phyloP scores from a whole-genome alignment of 2,329 filamentous ascomycete genomes.

The Ceratocystis albifundus region DNA sequence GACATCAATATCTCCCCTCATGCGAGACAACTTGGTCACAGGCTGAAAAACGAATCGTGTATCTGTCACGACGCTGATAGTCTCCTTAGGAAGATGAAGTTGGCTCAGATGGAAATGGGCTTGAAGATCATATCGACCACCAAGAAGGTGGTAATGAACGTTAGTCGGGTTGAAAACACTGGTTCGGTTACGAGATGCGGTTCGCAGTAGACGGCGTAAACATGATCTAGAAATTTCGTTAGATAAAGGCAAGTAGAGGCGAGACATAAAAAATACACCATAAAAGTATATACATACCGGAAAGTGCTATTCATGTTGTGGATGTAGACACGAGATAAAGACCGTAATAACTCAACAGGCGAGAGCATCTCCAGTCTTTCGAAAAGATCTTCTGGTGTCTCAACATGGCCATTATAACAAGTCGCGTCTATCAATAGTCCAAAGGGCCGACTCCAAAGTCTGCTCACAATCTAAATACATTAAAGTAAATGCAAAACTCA shows the following conservation, averaged over 20 bases:
- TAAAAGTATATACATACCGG: conserved; percentile 34
- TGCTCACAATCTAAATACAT: conserved; percentile 50
- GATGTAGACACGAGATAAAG: conserved; percentile 51
- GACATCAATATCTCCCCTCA: conserved; percentile 59
- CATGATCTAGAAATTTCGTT: conserved; percentile 40
- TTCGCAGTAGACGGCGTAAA: conserved; percentile 50
- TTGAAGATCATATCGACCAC: conserved; percentile 54
- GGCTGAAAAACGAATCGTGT: conserved; percentile 54
- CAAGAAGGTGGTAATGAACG: conserved; percentile 54
- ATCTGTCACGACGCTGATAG: conserved; percentile 56
- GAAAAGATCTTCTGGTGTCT: conserved; percentile 54
- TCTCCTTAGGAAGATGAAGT: conserved; percentile 57
- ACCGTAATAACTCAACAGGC: conserved; percentile 48
- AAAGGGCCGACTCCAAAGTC: conserved; percentile 58
- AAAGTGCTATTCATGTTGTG: conserved; percentile 66
- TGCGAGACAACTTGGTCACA: conserved; percentile 54
- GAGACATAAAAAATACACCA: background rate
- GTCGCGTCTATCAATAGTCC: conserved; percentile 58
- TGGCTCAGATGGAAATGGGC: conserved; percentile 55
- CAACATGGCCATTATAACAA: conserved; percentile 56
- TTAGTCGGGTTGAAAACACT: conserved; percentile 53
- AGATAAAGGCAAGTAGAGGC: background rate
- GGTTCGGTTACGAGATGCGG: conserved; percentile 48
- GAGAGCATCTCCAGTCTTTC: conserved; percentile 51
- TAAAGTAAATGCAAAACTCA: background rate